Evolutionary conservation across 805 yeast species (phyloP).

Genomic region (Allodekkera sacchari): DNA sequence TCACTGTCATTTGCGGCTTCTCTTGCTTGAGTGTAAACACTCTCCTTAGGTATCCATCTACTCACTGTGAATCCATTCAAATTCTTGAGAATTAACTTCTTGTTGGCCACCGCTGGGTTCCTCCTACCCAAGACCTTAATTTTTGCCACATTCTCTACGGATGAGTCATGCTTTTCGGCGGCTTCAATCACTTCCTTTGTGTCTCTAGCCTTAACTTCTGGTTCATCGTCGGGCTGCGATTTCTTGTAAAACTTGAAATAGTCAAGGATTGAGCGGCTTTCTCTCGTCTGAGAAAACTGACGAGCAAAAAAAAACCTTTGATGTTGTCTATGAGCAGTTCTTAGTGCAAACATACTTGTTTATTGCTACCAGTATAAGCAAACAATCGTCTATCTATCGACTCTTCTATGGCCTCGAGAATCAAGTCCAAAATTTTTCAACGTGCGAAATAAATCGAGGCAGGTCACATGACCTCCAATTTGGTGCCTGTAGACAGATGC

Average conservation of each 20-base stretch:
- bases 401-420: no score
- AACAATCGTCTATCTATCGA: no score
- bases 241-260: conserved; percentile 25
- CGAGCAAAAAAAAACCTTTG: conserved; percentile 2
- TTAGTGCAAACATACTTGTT: no score
- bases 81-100: conserved; percentile 12
- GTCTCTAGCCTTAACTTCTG: conserved; percentile 9
- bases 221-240: conserved; percentile 3
- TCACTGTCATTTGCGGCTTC: conserved; percentile 7
- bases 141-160: conserved; percentile 8
- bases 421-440: no score
- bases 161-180: conserved; percentile 15
- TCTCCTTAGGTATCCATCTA: conserved; percentile 23
- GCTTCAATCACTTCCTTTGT: conserved; percentile 24
- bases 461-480: no score
- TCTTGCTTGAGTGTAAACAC: conserved; percentile 4
- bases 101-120: conserved; percentile 18
- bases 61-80: conserved; percentile 22
- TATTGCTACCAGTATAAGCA: no score
- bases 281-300: conserved; percentile 11
- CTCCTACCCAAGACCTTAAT: conserved; percentile 24
- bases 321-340: no score
- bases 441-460: no score
- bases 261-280: conserved; percentile 19
- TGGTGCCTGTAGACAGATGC: no score